Percentiles rank a stretch among this genome's conserved stretches.
These are phyloP conservation scores for Botrytis deweyae DNA, from an alignment of 2,329 filamentous ascomycete genomes.

Conservation along the genomic window DNA sequence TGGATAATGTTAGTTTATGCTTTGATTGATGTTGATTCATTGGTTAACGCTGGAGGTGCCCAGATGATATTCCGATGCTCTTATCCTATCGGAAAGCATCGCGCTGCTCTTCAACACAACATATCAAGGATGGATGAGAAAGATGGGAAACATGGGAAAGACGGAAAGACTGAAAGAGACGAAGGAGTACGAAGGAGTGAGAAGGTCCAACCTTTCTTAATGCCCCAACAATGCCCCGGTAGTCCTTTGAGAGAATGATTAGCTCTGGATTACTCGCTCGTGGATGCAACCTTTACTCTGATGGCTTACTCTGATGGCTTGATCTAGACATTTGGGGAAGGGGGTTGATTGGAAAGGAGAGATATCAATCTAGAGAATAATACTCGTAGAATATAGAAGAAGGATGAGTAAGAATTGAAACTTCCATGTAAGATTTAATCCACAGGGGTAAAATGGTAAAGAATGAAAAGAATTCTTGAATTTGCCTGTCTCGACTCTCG, in stretches of 20 bases:
- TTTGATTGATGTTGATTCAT: neutral
- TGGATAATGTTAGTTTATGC: neutral
- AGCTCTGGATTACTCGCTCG: neutral
- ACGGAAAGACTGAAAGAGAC: neutral
- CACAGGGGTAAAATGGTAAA: neutral
- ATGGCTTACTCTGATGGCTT: neutral
- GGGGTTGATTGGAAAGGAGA: neutral
- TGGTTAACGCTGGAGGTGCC: neutral
- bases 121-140: neutral
- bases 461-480: neutral
- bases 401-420: neutral
- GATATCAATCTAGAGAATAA: neutral
- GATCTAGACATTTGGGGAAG: neutral
- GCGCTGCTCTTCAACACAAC: neutral
- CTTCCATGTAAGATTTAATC: neutral
- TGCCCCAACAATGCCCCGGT: neutral
- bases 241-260: neutral
- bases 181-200: neutral
- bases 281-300: neutral
- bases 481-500: neutral
- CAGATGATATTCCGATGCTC: neutral
- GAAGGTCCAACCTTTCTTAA: neutral
- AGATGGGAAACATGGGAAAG: neutral
- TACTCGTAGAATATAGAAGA: neutral
- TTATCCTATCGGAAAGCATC: conserved; percentile 4